Conservation (phyloP, 108 stramenopile genomes). For the Cyclotella sp. region DNA sequence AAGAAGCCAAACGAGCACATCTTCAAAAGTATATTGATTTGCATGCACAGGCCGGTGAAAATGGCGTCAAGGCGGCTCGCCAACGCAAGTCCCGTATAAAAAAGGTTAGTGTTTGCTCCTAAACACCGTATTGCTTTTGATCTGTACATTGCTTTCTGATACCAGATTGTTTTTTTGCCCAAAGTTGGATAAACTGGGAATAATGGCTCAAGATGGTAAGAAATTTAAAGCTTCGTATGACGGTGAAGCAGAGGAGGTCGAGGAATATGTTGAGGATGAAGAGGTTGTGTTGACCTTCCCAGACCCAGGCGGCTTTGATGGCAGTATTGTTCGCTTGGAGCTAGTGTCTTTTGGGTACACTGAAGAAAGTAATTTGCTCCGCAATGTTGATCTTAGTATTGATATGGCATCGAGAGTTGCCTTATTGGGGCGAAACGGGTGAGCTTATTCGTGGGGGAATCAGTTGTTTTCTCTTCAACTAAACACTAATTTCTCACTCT, state of each 20-base stretch:
- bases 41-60: conserved; percentile 74
- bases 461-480: conserved; percentile 1
- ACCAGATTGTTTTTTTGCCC: not conserved
- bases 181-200: conserved; percentile 72
- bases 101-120: conserved; percentile 12
- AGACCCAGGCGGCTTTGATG: conserved; percentile 76
- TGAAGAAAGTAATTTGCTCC: conserved; percentile 52
- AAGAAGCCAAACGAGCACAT: conserved; percentile 76
- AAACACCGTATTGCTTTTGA: not conserved
- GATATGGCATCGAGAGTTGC: conserved; percentile 60
- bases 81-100: conserved; percentile 79
- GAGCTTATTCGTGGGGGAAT: conserved; percentile 33
- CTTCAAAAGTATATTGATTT: conserved; percentile 81
- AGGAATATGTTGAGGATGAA: conserved; percentile 80
- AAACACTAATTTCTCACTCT: not conserved
- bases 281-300: conserved; percentile 80
- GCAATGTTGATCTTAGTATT: conserved; percentile 66
- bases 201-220: conserved; percentile 69
- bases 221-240: conserved; percentile 69
- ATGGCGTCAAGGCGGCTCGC: conserved; percentile 67
- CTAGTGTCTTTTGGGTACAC: conserved; percentile 88
- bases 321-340: conserved; percentile 81
- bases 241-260: conserved; percentile 73
- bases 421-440: conserved; percentile 69
- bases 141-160: not conserved